A percentile compares a stretch with the other conserved stretches of the same genome.
Evolutionary conservation across 306 rosid genomes (phyloP).

Genomic region (Psophocarpus tetragonolobus): DNA sequence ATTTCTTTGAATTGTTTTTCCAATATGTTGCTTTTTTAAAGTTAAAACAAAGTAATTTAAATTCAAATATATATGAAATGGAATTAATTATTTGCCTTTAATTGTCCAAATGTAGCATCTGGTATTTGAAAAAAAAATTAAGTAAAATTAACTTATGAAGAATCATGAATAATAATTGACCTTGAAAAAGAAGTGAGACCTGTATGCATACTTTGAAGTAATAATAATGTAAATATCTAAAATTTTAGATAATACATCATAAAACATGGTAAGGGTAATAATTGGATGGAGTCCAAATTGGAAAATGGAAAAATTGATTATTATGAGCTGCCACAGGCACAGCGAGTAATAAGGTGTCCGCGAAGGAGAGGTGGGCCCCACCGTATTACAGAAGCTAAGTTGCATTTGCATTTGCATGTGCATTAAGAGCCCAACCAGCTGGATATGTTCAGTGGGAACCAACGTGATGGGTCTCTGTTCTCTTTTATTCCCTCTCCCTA

Average conservation of each 20-base stretch:
- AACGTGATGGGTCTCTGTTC: constrained; percentile 29
- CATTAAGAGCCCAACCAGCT: constrained; percentile 42
- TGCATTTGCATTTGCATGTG: constrained; percentile 35
- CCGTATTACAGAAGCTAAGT: constrained; percentile 17
- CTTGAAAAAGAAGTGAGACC: background rate
- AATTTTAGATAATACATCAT: background rate
- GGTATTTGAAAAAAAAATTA: background rate
- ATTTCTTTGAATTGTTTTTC: background rate
- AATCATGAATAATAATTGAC: background rate
- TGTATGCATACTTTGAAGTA: background rate
- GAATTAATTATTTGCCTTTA: background rate
- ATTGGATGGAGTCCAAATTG: no score
- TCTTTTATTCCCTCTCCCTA: no score
- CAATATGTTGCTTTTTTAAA: background rate
- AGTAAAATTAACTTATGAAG: background rate
- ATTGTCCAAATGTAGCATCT: background rate
- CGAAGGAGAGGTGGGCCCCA: constrained; percentile 15
- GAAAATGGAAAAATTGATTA: no score
- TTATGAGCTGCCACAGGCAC: no score
- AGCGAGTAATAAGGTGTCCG: no score
- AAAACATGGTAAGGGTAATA: background rate
- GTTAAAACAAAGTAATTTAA: background rate
- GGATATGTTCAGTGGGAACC: constrained; percentile 25
- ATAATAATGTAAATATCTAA: background rate
- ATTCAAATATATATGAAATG: background rate